Percentiles rank a stretch among this genome's conserved stretches.
These are phyloP conservation scores for Lactarius pseudohatsudake DNA, from an alignment of 768 basidiomycete genomes.

Conservation along the genomic window DNA sequence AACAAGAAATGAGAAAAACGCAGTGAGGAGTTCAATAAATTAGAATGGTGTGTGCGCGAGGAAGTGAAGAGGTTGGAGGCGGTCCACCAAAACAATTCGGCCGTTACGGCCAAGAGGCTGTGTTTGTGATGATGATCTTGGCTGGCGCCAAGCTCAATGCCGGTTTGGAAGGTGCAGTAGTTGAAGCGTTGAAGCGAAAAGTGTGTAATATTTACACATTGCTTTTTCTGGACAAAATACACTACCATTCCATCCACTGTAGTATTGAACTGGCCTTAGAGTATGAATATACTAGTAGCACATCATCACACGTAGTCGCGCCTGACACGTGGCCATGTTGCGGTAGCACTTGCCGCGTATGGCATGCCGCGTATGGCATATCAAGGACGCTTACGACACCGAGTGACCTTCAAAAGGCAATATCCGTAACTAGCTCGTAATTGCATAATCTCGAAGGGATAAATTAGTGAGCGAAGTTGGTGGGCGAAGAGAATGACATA, in stretches of 20 bases:
- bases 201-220: neutral
- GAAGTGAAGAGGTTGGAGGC: neutral
- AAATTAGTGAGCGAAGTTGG: too few species aligned
- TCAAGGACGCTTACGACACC: neutral
- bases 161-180: neutral
- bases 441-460: too few species aligned
- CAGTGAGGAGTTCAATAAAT: neutral
- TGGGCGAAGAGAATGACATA: neutral
- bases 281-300: neutral
- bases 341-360: neutral
- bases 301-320: neutral
- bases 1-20: neutral
- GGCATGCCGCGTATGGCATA: neutral
- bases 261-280: too few species aligned
- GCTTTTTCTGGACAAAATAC: too few species aligned
- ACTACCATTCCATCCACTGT: neutral
- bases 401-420: neutral
- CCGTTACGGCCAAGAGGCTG: neutral
- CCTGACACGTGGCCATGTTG: neutral
- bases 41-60: constrained; percentile 4
- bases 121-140: constrained; percentile 5
- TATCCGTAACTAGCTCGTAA: neutral
- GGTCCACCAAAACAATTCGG: neutral
- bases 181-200: neutral
- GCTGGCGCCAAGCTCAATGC: neutral